These are phyloP conservation scores for Cladosporium sp. DNA, from an alignment of 2,329 filamentous ascomycete species.

Conservation along the genomic window DNA sequence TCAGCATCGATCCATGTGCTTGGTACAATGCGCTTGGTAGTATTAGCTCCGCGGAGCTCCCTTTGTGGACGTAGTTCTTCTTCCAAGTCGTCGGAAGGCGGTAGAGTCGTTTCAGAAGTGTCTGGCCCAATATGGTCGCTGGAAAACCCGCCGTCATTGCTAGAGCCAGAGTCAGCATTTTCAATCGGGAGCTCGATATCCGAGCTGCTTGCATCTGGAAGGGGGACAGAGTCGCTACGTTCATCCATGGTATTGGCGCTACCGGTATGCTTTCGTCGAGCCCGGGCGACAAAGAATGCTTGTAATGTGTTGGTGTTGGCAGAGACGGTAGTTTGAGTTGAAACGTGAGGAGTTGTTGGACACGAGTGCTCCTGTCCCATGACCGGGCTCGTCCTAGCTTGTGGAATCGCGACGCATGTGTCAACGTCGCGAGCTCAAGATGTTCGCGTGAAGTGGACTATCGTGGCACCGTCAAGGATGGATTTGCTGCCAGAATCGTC, in stretches of 20 bases:
- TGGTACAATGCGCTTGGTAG: neutral
- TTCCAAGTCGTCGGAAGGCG: neutral
- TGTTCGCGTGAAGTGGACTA: neutral
- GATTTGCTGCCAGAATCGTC: too few relatives aligned
- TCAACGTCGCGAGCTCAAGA: neutral
- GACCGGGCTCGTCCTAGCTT: neutral
- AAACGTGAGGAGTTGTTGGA: neutral
- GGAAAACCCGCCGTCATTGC: neutral
- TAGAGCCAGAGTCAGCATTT: neutral
- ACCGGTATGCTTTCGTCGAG: too few relatives aligned
- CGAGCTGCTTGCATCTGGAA: neutral
- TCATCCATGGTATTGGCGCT: neutral
- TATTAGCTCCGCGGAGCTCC: neutral
- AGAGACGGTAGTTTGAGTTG: neutral
- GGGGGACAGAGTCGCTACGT: too few relatives aligned
- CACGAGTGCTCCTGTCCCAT: neutral
- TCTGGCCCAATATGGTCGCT: neutral
- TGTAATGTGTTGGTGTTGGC: neutral
- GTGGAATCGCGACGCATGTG: neutral
- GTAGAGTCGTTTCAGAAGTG: neutral
- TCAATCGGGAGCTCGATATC: neutral
- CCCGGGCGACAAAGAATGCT: neutral
- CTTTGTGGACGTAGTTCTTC: neutral
- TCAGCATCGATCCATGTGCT: constrained; percentile 28
- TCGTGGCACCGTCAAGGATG: too few relatives aligned